Percentiles rank a stretch among this genome's conserved stretches.
phyloP scores from a whole-genome alignment of 2,329 filamentous ascomycete genomes.

The Colletotrichum australisinense region DNA sequence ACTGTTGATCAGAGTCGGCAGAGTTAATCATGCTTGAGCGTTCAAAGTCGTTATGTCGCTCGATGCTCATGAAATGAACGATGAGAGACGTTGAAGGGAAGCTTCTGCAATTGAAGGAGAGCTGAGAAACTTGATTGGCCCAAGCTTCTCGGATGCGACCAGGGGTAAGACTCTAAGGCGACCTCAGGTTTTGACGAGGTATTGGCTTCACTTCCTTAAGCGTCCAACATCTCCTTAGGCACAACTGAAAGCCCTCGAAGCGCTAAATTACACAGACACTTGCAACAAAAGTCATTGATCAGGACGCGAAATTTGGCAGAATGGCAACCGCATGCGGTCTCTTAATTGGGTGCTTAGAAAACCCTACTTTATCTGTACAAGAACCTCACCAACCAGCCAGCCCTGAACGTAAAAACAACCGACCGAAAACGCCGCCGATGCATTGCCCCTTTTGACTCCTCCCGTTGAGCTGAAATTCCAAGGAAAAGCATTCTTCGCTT shows the following conservation, averaged over 20 bases:
- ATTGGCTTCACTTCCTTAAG: background rate
- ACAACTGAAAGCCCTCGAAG: background rate
- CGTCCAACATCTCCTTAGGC: background rate
- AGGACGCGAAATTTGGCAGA: background rate
- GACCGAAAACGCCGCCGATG: conserved; percentile 24
- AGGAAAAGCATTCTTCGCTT: background rate
- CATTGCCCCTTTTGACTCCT: conserved; percentile 8
- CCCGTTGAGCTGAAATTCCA: background rate
- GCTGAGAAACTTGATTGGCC: conserved; percentile 12
- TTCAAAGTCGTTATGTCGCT: background rate
- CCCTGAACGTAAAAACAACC: background rate
- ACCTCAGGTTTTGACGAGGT: background rate
- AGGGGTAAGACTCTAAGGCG: background rate
- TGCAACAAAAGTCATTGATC: background rate
- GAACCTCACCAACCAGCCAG: background rate
- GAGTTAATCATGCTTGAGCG: background rate
- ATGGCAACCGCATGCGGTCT: background rate
- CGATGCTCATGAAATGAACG: background rate
- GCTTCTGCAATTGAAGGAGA: conserved; percentile 21
- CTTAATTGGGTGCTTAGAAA: conserved; percentile 9
- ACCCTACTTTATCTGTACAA: background rate
- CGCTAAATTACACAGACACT: background rate
- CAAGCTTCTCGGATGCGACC: conserved; percentile 8
- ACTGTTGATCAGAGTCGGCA: background rate
- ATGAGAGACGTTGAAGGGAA: conserved; percentile 8